These are phyloP conservation scores for Pythium biforme DNA, from an alignment of 352 stramenopile genomes.

Conservation along the genomic window DNA sequence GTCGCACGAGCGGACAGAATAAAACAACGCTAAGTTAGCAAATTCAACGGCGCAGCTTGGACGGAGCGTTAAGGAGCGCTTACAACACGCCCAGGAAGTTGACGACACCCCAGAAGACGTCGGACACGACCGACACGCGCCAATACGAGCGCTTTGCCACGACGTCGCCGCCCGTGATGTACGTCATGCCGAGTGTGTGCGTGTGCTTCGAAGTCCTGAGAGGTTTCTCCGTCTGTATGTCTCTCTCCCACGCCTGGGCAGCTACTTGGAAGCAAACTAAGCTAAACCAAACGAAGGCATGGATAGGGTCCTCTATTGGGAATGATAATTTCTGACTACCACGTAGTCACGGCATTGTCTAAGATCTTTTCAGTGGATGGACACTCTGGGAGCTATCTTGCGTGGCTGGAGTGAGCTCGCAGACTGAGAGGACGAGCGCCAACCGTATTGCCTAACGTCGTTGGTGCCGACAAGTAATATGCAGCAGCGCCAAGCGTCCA, in stretches of 20 bases:
- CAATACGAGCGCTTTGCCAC: conserved; percentile 65
- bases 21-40: not conserved
- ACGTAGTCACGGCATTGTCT: not conserved
- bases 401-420: too few relatives aligned
- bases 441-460: too few relatives aligned
- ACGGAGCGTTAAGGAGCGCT: conserved; percentile 17
- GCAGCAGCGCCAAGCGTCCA: too few relatives aligned
- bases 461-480: too few relatives aligned
- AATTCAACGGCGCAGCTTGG: not conserved
- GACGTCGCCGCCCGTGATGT: conserved; percentile 58
- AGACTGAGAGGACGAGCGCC: too few relatives aligned
- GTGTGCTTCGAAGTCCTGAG: too few relatives aligned
- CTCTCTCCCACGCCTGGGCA: not conserved
- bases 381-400: too few relatives aligned
- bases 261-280: not conserved
- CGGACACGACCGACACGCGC: conserved; percentile 66
- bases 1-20: not conserved
- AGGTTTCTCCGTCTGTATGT: not conserved
- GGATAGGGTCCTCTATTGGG: too few relatives aligned
- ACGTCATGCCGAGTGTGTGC: too few relatives aligned
- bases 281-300: too few relatives aligned
- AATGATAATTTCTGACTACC: conserved; percentile 2
- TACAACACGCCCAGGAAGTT: conserved; percentile 83
- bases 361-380: too few relatives aligned
- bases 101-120: conserved; percentile 68